A percentile compares a stretch with the other conserved stretches of the same genome.
phyloP scores from a whole-genome alignment of 352 stramenopile genomes.

The Globisporangium nodosum region DNA sequence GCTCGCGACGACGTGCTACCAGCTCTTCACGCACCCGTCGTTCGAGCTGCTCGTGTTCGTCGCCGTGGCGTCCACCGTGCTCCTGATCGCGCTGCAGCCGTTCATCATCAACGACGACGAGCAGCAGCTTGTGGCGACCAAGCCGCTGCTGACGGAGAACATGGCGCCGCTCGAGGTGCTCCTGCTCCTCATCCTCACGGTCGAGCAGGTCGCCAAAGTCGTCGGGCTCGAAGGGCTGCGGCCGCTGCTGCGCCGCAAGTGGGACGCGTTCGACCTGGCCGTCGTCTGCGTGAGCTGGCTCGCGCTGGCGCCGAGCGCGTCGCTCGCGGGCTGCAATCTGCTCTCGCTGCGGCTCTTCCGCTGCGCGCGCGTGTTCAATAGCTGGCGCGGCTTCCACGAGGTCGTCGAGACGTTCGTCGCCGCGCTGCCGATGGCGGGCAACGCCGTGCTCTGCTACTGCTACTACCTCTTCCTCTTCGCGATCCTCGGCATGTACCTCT shows the following conservation, averaged over 20 bases:
- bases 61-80: constrained; percentile 56
- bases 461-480: constrained; percentile 87
- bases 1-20: constrained; percentile 51
- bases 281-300: constrained; percentile 64
- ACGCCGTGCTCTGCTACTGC: constrained; percentile 72
- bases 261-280: constrained; percentile 64
- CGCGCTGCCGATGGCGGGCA: constrained; percentile 63
- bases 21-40: constrained; percentile 61
- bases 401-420: constrained; percentile 74
- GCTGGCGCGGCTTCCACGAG: constrained; percentile 72
- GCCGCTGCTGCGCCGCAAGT: constrained; percentile 53
- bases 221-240: constrained; percentile 59
- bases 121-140: constrained; percentile 24
- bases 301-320: constrained; percentile 33
- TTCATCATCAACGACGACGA: constrained; percentile 47
- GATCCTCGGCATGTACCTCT: constrained; percentile 84
- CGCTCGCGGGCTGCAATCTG: constrained; percentile 60
- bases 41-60: constrained; percentile 71
- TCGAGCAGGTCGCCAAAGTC: constrained; percentile 60
- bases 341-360: constrained; percentile 71
- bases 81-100: constrained; percentile 56
- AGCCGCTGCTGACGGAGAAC: constrained; percentile 34
- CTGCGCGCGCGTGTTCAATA: constrained; percentile 58
- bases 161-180: constrained; percentile 56
- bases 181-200: constrained; percentile 57